Base-by-base conservation (phyloP, 2,329 filamentous ascomycete genomes). In the Aureobasidium sp. region DNA sequence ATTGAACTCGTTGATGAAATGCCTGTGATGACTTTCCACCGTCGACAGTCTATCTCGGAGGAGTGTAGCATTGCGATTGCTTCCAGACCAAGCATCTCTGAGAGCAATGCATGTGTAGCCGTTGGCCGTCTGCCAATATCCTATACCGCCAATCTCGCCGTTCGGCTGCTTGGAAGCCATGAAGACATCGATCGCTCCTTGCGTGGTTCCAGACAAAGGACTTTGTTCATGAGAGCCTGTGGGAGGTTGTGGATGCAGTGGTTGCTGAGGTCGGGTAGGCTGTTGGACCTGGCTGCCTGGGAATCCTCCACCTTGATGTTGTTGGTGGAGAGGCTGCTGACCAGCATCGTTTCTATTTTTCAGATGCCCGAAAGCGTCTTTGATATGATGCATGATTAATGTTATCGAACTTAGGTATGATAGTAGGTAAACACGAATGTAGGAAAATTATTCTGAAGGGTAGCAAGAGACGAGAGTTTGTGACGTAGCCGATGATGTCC, bases 51-150 rank as follows among this genome's bases (percentile, higher is more conserved):
- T 47, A 6, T 64, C 48, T 2, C 62, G 61, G 12, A 70, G 47
- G 5, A 37, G 31, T 12, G 62, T 54, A 53, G 67, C 68, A 52
- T 70, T 67, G 24, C 64, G 57, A 12, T 61, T 65, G 22, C 57
- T 64, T 35, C 60, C 62, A 3, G 68, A 67, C 64, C 66, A 69
- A 14, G 62, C 50, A 42, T 70, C 68, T 37, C 67, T 65, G 7
- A 69, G 66, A 27, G 67, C 67, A 29, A 69, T 68, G 17, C 68
- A 68, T 5, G 68, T 69, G 61, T 69, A 70, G n/a, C 64, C 69
- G 44, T 70, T 70, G 29, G 68, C 69, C 11, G 63, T 64, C 57
- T 70, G 68, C 69, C 69, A 70, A 64, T 68, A 70, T 12, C 68
- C 68, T 24, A 70, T 69, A 39, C 68, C 68, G 48, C 63, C 63